Evolutionary conservation across 2,329 filamentous ascomycete genomes (phyloP).

Genomic region (Sclerotinia spermophila): DNA sequence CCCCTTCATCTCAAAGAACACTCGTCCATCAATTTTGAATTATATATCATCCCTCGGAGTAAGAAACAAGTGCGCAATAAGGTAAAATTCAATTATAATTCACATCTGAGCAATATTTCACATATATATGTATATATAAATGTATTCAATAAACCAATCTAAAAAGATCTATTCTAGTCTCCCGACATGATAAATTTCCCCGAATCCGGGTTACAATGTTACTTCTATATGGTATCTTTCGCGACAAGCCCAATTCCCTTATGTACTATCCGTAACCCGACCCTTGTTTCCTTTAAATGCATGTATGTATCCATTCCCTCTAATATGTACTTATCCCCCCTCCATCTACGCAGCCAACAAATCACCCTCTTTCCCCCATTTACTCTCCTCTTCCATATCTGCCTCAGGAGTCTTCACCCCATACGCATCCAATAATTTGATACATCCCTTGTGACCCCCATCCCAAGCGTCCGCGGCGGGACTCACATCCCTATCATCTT

Average conservation of each 20-base stretch:
- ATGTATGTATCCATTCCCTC: neutral
- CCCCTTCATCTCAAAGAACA: neutral
- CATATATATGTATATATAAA: neutral
- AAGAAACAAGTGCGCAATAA: neutral
- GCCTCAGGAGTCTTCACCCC: neutral
- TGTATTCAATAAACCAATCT: neutral
- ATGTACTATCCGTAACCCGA: neutral
- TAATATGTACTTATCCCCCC: too few species aligned
- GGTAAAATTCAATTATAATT: neutral
- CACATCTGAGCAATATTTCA: neutral
- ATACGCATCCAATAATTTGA: constrained; percentile 7
- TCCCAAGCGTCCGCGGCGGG: constrained; percentile 5
- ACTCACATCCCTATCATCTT: constrained; percentile 9
- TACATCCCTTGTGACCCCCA: neutral
- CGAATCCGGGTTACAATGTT: neutral
- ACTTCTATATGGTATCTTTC: constrained; percentile 15
- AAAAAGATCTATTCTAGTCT: neutral
- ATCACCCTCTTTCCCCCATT: neutral
- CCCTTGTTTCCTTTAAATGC: neutral
- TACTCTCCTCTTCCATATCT: neutral
- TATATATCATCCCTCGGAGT: neutral
- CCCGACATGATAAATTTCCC: neutral
- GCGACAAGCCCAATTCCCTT: neutral
- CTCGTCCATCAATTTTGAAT: neutral
- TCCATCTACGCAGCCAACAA: neutral